Evolutionary conservation across 2,329 filamentous ascomycete genomes (phyloP).

Genomic region (Fusarium metavorans): DNA sequence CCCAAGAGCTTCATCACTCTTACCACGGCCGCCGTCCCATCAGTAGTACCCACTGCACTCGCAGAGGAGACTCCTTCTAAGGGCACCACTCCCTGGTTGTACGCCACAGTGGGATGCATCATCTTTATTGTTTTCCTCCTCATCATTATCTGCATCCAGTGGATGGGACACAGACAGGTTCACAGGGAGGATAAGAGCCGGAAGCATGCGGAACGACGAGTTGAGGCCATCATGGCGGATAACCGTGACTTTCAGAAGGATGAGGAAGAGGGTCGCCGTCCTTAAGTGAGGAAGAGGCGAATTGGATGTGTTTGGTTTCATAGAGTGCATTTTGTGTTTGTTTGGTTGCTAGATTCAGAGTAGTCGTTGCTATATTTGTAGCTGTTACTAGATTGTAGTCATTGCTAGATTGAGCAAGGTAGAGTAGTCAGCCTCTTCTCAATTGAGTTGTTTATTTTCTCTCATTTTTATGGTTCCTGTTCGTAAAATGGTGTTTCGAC

Average conservation of each 20-base stretch:
- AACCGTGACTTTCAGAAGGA: not conserved
- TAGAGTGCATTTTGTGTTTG: not conserved
- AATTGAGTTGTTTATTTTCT: not conserved
- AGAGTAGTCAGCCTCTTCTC: not conserved
- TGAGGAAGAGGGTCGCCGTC: not conserved
- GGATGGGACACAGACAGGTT: not conserved
- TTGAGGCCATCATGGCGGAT: not conserved
- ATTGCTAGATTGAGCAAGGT: not conserved
- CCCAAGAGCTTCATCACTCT: not conserved
- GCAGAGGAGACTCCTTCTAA: not conserved
- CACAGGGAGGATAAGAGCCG: not conserved
- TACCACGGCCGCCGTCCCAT: not conserved
- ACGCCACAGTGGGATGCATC: not conserved
- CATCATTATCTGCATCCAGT: not conserved
- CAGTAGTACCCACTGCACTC: not conserved
- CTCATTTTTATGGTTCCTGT: not conserved
- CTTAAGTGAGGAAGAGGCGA: not conserved
- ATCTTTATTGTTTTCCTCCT: not conserved
- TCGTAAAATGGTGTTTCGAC: not conserved
- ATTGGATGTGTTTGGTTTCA: not conserved
- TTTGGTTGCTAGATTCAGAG: not conserved
- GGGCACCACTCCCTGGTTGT: not conserved
- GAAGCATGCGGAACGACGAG: not conserved
- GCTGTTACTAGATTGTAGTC: not conserved
- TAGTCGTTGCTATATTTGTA: not conserved